Base-by-base conservation (phyloP, 2,329 filamentous ascomycete species). In the Talaromyces verruculosus region DNA sequence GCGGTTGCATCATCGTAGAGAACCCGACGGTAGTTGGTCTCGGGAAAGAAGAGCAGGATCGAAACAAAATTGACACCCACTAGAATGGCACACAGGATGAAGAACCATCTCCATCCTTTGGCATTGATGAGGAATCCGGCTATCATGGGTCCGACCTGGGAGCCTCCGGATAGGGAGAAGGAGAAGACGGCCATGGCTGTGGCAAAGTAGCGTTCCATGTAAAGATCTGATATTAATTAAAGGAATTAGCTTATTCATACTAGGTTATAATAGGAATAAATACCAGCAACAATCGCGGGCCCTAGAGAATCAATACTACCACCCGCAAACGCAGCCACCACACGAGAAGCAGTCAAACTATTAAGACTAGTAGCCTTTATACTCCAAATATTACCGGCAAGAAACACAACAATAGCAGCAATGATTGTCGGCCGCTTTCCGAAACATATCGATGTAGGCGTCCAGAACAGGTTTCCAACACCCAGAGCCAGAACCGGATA, bases 21-120 rank as follows among this genome's bases (percentile, higher is more conserved):
- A 17, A 53, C 71, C 13, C 67, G 67, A 30, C 73, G 68, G 43
- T 74, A 78, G 28, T 70, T 71, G 2, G 76, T 79, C 62, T 79
- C 77, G 1, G 76, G 77, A 6, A 77, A 68, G n/a, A 77, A 67
- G 65, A 78, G 71, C n/a, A 78, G 70, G 7, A 72, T 72, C 7
- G 70, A 68, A 17, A 74, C 63, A 3, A 77, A 62, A 64, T 78
- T 77, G 22, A 71, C 67, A 1, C 68, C 73, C 15, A 67, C 72
- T 13, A 78, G 65, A 43, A 78, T 78, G 3, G 72, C 65, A 55
- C 72, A 74, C 22, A 78, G 70, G 35, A 75, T 76, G 66, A 77
- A 78, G 63, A 76, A 77, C 76, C 76, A 79, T 13, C 77, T 69
- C 77, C 77, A 78, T n/a, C 77, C 77, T 35, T 69, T 69, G 11